Base-by-base conservation (phyloP, 2,329 filamentous ascomycete genomes). In the Aspergillus jensenii region DNA sequence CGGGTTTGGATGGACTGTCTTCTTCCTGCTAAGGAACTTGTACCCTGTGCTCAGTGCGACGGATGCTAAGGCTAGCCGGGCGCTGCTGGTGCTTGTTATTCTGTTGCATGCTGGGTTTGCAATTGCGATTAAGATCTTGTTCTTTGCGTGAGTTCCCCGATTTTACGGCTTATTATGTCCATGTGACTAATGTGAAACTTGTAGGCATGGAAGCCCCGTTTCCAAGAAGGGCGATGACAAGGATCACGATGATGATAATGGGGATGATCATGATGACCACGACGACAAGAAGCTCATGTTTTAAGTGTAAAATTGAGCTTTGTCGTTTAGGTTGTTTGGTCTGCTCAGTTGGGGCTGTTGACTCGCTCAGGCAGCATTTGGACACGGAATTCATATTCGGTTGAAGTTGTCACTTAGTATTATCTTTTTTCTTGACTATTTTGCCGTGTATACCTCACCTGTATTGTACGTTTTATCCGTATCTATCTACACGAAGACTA, bases 51-150 rank as follows among this genome's bases (percentile, higher is more conserved):
- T 99, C 60, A 95, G 88, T 74, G 93, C 93, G 47, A 97, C 93
- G 35, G 95, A 98, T 75, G 87, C 88, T 61, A 91, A 96, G 81
- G 92, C 90, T 23, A 95, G 90, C 76, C 96, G 96, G 83, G 82
- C 91, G 21, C 78, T 99, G 61, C 82, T 99, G 59, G 81, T 98
- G 52, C 80, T 93, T 21, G 93, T 99, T 25, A 84, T 98, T 31
- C 83, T 85, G 31, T 81, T 98, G 62, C 95, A 99, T 78, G 88
- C 92, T 27, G 95, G 89, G n/a, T 81, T 99, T 65, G 86, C 93
- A 1, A 85, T 98, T 68, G 90, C 93, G 4, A 98, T 99, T 77
- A 98, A 98, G 83, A 88, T 97, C 59, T 79, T 98, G 27, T 98
- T 98, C 83, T 99, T 99, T 77, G 93, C 92, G 66, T 84, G 79